Conservation (phyloP, 176 grass and related monocot genomes). For the Otatea glauca region DNA sequence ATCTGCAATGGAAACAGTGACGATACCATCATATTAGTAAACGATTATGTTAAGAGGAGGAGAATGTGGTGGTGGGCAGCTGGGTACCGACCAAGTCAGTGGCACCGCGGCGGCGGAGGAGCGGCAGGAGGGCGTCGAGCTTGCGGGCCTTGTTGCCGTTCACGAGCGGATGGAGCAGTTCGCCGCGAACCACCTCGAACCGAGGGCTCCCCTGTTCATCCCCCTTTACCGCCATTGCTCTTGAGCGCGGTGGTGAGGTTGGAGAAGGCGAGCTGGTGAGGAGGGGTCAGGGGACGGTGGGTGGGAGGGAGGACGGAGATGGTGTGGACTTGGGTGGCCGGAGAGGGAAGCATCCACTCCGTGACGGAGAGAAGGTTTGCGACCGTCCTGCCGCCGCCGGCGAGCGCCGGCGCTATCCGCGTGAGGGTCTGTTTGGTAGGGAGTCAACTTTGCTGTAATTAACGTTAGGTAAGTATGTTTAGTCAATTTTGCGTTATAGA, state of each 20-base stretch:
- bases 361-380: constrained; percentile 47
- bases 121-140: constrained; percentile 81
- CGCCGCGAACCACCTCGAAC: constrained; percentile 76
- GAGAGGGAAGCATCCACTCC: constrained; percentile 72
- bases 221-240: neutral
- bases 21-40: neutral
- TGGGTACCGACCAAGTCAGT: constrained; percentile 52
- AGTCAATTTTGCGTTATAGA: too few species aligned
- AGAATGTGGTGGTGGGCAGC: neutral
- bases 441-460: too few species aligned
- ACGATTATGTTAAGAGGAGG: neutral
- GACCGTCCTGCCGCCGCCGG: constrained; percentile 40
- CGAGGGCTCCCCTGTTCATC: neutral
- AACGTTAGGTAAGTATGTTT: too few species aligned
- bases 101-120: constrained; percentile 51
- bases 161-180: constrained; percentile 83
- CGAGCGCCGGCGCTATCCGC: constrained; percentile 44
- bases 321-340: constrained; percentile 65
- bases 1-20: constrained; percentile 47
- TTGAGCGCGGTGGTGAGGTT: constrained; percentile 49
- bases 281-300: neutral
- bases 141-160: constrained; percentile 97
- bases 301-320: constrained; percentile 55
- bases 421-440: too few species aligned
- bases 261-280: constrained; percentile 49